Conservation (phyloP, 2,329 filamentous ascomycete species). For the Alternaria sp. region DNA sequence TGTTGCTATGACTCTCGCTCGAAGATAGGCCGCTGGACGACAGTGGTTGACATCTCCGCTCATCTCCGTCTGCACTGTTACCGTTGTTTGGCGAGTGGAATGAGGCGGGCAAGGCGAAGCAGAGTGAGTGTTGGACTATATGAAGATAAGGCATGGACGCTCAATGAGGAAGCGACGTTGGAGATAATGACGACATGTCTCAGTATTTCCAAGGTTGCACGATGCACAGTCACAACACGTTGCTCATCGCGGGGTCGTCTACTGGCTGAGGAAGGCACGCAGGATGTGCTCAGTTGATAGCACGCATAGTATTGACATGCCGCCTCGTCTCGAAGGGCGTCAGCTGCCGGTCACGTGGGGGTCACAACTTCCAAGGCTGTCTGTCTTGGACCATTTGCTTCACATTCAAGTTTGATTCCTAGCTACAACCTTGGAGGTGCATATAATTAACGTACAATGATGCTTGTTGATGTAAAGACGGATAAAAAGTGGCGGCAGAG, state of each 20-base stretch:
- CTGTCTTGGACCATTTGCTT: not conserved
- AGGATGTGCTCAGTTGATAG: not conserved
- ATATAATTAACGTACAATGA: not conserved
- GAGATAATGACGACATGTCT: not conserved
- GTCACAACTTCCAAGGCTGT: not conserved
- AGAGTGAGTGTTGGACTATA: not conserved
- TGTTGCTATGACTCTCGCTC: not conserved
- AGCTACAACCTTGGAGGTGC: not conserved
- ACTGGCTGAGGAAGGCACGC: not conserved
- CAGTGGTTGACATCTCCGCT: not conserved
- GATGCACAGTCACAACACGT: not conserved
- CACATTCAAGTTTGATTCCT: not conserved
- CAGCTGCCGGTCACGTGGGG: not conserved
- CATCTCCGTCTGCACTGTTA: not conserved
- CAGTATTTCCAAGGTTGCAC: not conserved
- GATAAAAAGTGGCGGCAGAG: constrained; percentile 2
- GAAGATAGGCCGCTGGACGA: not conserved
- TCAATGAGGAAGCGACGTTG: not conserved
- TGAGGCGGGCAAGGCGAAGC: not conserved
- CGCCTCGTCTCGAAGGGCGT: not conserved
- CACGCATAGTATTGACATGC: not conserved
- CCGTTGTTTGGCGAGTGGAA: not conserved
- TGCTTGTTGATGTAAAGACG: not conserved
- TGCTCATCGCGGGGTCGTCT: not conserved
- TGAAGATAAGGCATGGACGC: not conserved